Base-by-base conservation (phyloP, 345 rosid genomes). In the Schrenkiella parvula region DNA sequence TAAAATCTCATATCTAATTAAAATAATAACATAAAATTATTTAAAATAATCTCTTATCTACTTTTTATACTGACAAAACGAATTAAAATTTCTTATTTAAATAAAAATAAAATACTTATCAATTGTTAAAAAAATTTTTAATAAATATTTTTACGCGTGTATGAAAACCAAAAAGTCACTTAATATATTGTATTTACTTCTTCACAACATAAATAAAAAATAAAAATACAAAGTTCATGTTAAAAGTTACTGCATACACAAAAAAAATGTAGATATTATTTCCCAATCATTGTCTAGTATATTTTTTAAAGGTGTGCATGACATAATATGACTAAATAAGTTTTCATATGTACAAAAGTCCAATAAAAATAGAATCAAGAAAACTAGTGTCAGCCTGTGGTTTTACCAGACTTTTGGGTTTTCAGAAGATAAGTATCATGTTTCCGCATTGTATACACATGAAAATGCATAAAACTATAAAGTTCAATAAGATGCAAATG, bases 401-500 rank as follows among this genome's bases (percentile, higher is more conserved):
- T 23, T 47, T 18, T 38, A 17, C 41, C 21, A 39, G 29, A 34
- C 12, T 10, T n/a, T 35, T 66, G 65, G 42, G 3, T 44, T 69
- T 69, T 19, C 6, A 41, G 17, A 32, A 68, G 31, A 11, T 3
- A 42, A 50, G 55, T 6, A 15, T 34, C 38, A 35, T n/a, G 29
- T 13, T 37, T 70, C 23, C 22, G 25, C 21, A 46, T 22, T 47
- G 17, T 37, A 44, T 18, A 60, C 56, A 54, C 70, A 42, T 31
- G 56, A 17, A 64, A 64, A 73, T 37, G 52, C 41, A 34, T 3
- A 64, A 73, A 43, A 13, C 26, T 21, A n/a, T 2, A 39, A 57
- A 35, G 8, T 28, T 66, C 51, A 57, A 66, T 8, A 56, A 65
- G 19, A 73, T 66, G 66, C 60, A 66, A 66, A 58, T 21, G 60